A percentile compares a stretch with the other conserved stretches of the same genome.
phyloP scores from a whole-genome alignment of 2,329 filamentous ascomycete species.

The Ustilaginoidea virens region DNA sequence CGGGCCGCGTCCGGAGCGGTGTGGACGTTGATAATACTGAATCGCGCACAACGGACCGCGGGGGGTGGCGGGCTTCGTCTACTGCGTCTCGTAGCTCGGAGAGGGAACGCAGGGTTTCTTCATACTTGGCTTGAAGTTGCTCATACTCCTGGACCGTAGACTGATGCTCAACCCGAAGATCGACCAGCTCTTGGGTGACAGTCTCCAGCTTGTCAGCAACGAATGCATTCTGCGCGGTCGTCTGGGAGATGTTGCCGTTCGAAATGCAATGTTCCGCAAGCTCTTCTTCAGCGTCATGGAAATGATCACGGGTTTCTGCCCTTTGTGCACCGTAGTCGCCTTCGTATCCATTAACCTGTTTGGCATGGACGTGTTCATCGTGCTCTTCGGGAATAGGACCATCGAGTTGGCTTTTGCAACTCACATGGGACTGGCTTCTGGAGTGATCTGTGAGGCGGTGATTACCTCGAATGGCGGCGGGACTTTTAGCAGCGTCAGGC shows the following conservation, averaged over 20 bases:
- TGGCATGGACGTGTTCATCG: slow-evolving; percentile 32
- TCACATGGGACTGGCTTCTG: slow-evolving; percentile 36
- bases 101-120: slow-evolving; percentile 68
- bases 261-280: slow-evolving; percentile 23
- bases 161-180: slow-evolving; percentile 83
- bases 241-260: slow-evolving; percentile 32
- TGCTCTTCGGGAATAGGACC: slow-evolving; percentile 39
- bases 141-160: slow-evolving; percentile 68
- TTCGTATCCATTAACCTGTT: slow-evolving; percentile 25
- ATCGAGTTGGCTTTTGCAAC: slow-evolving; percentile 36
- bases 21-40: slow-evolving; percentile 34
- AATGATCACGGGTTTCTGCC: neutral
- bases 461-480: slow-evolving; percentile 22
- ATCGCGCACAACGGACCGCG: slow-evolving; percentile 30
- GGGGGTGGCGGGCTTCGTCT: slow-evolving; percentile 59
- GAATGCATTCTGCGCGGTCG: slow-evolving; percentile 67
- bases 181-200: slow-evolving; percentile 81
- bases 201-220: slow-evolving; percentile 86
- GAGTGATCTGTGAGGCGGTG: slow-evolving; percentile 35
- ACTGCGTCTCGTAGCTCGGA: slow-evolving; percentile 74
- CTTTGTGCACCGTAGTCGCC: neutral
- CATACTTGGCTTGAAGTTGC: slow-evolving; percentile 73
- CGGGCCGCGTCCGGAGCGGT: slow-evolving; percentile 40
- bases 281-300: neutral
- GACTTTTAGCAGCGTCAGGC: slow-evolving; percentile 13